phyloP scores from a whole-genome alignment of 805 yeast species.

The Candida berthetii region DNA sequence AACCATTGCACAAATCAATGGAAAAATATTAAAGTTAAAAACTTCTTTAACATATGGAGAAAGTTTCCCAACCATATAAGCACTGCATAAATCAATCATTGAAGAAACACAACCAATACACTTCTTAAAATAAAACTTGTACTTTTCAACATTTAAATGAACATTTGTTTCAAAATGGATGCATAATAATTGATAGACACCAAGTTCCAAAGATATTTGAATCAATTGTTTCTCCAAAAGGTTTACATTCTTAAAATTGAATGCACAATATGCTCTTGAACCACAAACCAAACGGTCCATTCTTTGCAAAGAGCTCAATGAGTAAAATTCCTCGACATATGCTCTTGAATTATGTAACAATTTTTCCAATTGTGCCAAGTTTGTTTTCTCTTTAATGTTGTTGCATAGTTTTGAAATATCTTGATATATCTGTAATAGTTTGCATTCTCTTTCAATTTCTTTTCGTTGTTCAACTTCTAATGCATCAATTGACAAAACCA shows the following conservation, averaged over 20 bases:
- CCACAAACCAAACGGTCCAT: constrained; percentile 2
- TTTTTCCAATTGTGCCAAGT: constrained; percentile 2
- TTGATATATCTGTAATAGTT: constrained; percentile 4
- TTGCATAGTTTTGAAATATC: constrained; percentile 7
- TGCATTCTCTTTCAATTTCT: not conserved
- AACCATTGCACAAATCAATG: constrained; percentile 5
- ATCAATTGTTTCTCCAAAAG: constrained; percentile 4
- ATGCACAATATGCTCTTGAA: constrained; percentile 4
- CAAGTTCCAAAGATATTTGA: constrained; percentile 7
- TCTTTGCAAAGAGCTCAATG: not conserved
- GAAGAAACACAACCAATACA: not conserved
- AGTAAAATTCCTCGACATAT: constrained; percentile 7
- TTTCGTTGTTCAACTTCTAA: constrained; percentile 9
- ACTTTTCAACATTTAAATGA: constrained; percentile 4
- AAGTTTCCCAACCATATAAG: constrained; percentile 7
- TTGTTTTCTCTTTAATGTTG: constrained; percentile 5
- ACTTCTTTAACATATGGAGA: constrained; percentile 2
- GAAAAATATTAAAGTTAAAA: constrained; percentile 8
- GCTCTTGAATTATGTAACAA: constrained; percentile 5
- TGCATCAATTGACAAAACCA: constrained; percentile 5
- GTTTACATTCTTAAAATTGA: constrained; percentile 7
- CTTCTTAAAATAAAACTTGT: constrained; percentile 6
- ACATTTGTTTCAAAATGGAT: constrained; percentile 10
- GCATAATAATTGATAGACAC: constrained; percentile 6
- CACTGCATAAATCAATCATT: constrained; percentile 5